Base-by-base conservation (phyloP, 2,329 filamentous ascomycete genomes). In the Anisogramma anomala region DNA sequence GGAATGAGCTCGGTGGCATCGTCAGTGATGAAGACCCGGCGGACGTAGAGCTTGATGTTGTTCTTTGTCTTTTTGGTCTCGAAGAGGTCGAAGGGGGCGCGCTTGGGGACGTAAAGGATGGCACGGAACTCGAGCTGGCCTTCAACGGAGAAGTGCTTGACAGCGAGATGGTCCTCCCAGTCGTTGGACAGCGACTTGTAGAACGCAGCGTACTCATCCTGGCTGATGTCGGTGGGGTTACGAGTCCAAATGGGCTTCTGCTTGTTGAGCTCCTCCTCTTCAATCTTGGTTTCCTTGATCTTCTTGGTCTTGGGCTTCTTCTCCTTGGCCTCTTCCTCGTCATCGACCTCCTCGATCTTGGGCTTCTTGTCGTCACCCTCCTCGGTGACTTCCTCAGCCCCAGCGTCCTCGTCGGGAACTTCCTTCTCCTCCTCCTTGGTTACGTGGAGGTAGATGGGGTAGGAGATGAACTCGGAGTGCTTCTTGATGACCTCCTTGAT, bases 61-160 rank as follows among this genome's bases (percentile, higher is more conserved):
- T 96, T 98, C 87, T 98, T 98, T 64, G 89, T 95, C 84, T 95
- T 94, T 86, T 98, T 98, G 65, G 89, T 95, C 84, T 98, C 91
- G 67, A 98, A 98, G 50, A 98, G 84, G 63, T 98, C 91, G 68
- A 98, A 98, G 58, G 91, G 91, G 67, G 91, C 91, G 60, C 91
- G 89, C 85, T 98, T 96, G 65, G 91, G 91, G 42, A 98, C 89
- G 75, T 93, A 98, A 64, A 98, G 87, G 68, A 98, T 94, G 54
- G 91, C 91, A 53, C 89, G 89, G 87, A 98, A 98, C 74, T 98
- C 91, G 54, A 98, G 88, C 76, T 96, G 91, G 81, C 91, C 91
- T 77, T 98, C 91, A 52, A 98, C 91, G 50, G 91, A 98, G 83
- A 98, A 98, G 78, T 98, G 91, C 86, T 98, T 98, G 75, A 98